phyloP scores from a whole-genome alignment of 805 yeast species.

The Starmerella sirachaensis region DNA sequence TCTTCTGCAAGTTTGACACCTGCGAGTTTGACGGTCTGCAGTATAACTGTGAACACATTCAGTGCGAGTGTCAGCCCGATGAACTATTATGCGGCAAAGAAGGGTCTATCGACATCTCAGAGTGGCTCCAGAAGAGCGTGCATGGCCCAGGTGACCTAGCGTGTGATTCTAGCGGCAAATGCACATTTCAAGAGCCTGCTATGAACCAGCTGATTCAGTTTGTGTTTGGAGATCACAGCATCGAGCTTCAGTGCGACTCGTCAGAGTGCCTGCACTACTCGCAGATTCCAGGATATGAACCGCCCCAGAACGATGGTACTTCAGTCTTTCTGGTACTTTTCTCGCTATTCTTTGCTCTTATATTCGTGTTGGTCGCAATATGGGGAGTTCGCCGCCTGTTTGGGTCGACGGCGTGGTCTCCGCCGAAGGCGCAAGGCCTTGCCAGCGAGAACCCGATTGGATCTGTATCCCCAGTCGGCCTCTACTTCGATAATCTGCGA shows the following conservation, averaged over 20 bases:
- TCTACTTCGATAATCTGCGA: constrained; percentile 61
- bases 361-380: constrained; percentile 14
- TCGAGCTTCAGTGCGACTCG: constrained; percentile 65
- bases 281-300: constrained; percentile 80
- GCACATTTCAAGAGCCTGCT: constrained; percentile 85
- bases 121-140: constrained; percentile 79
- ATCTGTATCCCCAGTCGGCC: constrained; percentile 41
- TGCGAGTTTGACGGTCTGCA: constrained; percentile 61
- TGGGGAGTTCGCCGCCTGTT: constrained; percentile 3
- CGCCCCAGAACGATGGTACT: constrained; percentile 40
- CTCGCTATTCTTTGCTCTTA: constrained; percentile 21
- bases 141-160: constrained; percentile 86
- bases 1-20: constrained; percentile 69
- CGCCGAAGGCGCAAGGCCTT: constrained; percentile 5
- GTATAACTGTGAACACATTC: constrained; percentile 62
- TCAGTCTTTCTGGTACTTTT: constrained; percentile 18
- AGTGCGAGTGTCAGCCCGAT: constrained; percentile 86
- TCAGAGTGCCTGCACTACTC: constrained; percentile 90
- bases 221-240: constrained; percentile 91
- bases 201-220: constrained; percentile 85
- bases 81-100: constrained; percentile 87
- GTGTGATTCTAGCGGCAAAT: constrained; percentile 54
- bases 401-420: background rate
- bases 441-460: constrained; percentile 17
- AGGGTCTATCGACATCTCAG: constrained; percentile 90